A percentile compares a stretch with the other conserved stretches of the same genome.
Conservation (phyloP, 371 early-diverging fungal genomes). For the Coemansia linderi region DNA sequence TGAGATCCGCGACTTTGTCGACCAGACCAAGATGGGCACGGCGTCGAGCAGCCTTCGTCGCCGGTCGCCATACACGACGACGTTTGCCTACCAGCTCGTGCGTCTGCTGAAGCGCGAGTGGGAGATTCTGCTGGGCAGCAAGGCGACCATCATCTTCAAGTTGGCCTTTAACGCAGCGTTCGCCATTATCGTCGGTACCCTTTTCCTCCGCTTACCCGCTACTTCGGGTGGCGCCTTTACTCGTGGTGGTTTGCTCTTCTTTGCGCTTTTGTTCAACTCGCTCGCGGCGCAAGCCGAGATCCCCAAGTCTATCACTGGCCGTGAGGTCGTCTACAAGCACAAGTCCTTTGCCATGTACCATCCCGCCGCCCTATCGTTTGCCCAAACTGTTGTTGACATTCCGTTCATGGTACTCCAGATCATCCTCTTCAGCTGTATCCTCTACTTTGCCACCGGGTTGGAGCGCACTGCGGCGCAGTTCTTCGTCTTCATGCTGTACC, state of each 20-base stretch:
- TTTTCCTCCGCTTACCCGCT: slow-evolving; percentile 62
- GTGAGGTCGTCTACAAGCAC: slow-evolving; percentile 69
- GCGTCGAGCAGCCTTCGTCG: slow-evolving; percentile 59
- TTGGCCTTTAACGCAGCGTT: slow-evolving; percentile 34
- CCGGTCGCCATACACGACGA: slow-evolving; percentile 63
- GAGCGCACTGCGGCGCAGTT: slow-evolving; percentile 59
- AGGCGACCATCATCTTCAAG: slow-evolving; percentile 58
- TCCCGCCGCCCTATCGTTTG: slow-evolving; percentile 66
- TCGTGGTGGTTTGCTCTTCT: slow-evolving; percentile 71
- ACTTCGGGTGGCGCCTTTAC: slow-evolving; percentile 66
- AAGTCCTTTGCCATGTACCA: slow-evolving; percentile 70
- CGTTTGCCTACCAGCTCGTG: slow-evolving; percentile 63
- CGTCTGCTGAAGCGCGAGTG: slow-evolving; percentile 65
- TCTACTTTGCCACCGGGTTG: slow-evolving; percentile 67
- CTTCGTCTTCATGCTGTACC: slow-evolving; percentile 60
- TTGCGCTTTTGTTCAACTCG: slow-evolving; percentile 61
- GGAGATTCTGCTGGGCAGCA: slow-evolving; percentile 62
- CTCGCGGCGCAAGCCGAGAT: slow-evolving; percentile 57
- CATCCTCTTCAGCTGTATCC: slow-evolving; percentile 58
- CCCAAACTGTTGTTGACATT: slow-evolving; percentile 63
- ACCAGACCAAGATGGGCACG: slow-evolving; percentile 57
- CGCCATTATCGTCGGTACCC: slow-evolving; percentile 71
- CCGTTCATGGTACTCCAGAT: slow-evolving; percentile 59
- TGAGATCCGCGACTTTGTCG: slow-evolving; percentile 60
- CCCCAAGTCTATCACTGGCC: slow-evolving; percentile 56